A percentile compares a stretch with the other conserved stretches of the same genome.
phyloP scores from a whole-genome alignment of 306 rosid species.

The Prunus mira region DNA sequence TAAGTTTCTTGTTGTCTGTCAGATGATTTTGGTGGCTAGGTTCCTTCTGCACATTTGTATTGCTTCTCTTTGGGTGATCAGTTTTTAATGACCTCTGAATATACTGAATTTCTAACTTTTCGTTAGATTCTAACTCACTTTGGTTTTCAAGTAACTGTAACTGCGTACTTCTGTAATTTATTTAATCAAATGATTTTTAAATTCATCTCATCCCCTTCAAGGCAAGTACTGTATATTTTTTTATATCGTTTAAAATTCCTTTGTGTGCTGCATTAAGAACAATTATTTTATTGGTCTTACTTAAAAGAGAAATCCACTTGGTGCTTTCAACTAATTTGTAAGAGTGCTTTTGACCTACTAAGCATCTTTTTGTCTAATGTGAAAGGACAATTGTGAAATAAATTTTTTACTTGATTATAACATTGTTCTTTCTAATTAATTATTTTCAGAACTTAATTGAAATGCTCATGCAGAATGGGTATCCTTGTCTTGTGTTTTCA shows the following conservation, averaged over 20 bases:
- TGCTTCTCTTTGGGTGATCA: conserved; percentile 1
- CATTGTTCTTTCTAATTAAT: background rate
- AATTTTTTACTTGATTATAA: background rate
- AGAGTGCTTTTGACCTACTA: background rate
- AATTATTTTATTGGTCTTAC: background rate
- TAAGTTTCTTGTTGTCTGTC: background rate
- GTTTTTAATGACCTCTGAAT: background rate
- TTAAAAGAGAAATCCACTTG: background rate
- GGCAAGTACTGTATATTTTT: background rate
- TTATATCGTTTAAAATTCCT: background rate
- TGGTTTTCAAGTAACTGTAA: background rate
- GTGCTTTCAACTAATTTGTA: background rate
- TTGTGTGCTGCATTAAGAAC: background rate
- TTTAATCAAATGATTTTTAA: background rate
- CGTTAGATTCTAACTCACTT: background rate
- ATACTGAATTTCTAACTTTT: background rate
- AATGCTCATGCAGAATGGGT: background rate
- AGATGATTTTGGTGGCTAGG: background rate
- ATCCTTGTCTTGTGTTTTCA: background rate
- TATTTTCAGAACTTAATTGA: background rate
- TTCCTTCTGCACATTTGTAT: background rate
- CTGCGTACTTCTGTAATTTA: background rate
- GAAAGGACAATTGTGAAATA: background rate
- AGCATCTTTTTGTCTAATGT: background rate
- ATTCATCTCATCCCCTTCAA: background rate